These are phyloP conservation scores for Scenedesmus sp. DNA, from an alignment of 163 green algal genomes.

Conservation along the genomic window DNA sequence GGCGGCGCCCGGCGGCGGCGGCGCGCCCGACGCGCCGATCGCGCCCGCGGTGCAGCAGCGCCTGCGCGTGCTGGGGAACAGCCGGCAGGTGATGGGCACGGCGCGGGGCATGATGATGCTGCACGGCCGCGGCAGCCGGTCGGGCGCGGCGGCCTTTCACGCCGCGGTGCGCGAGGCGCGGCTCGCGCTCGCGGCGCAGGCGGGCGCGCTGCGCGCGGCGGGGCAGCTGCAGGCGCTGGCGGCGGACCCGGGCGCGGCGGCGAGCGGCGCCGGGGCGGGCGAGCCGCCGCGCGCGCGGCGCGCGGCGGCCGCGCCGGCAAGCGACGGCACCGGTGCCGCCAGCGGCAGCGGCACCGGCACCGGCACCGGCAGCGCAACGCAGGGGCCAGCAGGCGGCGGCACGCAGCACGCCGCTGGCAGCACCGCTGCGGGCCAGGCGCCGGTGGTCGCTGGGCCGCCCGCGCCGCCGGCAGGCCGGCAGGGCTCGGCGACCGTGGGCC, in stretches of 20 bases:
- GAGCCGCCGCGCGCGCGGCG: background rate
- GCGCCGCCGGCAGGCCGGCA: background rate
- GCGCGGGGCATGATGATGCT: slow-evolving; percentile 40
- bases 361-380: too few relatives aligned
- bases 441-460: background rate
- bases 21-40: background rate
- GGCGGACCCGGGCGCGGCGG: background rate
- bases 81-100: slow-evolving; percentile 39
- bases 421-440: background rate
- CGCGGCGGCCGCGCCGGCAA: too few relatives aligned
- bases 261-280: background rate
- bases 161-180: slow-evolving; percentile 31
- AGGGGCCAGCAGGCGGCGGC: too few relatives aligned
- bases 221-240: background rate
- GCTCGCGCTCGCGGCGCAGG: slow-evolving; percentile 27
- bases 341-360: too few relatives aligned
- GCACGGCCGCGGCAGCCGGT: slow-evolving; percentile 18
- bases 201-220: slow-evolving; percentile 2
- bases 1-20: background rate
- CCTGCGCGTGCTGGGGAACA: slow-evolving; percentile 34
- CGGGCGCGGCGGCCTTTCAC: slow-evolving; percentile 28
- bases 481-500: background rate
- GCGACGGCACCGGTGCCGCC: too few relatives aligned
- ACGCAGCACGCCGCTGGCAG: background rate
- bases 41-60: slow-evolving; percentile 36